These are phyloP conservation scores for Cercospora canescens DNA, from an alignment of 2,329 filamentous ascomycete species.

Conservation along the genomic window DNA sequence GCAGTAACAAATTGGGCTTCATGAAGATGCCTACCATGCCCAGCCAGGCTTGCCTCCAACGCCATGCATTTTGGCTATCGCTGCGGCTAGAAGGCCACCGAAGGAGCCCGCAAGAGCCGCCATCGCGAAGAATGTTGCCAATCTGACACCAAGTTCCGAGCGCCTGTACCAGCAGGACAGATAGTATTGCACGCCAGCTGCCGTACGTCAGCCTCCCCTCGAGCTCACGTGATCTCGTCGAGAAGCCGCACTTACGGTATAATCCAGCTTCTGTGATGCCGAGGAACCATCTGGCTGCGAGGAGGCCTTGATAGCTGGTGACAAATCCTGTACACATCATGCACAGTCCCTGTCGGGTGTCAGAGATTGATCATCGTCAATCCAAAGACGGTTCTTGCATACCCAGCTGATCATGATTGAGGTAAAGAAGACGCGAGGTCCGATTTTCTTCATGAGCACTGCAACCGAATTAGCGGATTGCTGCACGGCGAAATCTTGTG, in stretches of 20 bases:
- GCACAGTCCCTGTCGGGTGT: conserved; percentile 41
- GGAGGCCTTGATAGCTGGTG: conserved; percentile 29
- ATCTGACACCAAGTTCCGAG: conserved; percentile 73
- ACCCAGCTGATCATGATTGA: conserved; percentile 72
- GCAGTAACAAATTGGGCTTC: not conserved
- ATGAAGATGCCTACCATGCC: conserved; percentile 30
- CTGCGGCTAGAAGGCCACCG: conserved; percentile 71
- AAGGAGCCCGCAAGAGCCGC: conserved; percentile 78
- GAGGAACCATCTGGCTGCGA: conserved; percentile 32
- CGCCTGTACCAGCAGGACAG: conserved; percentile 82
- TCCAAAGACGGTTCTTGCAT: not conserved
- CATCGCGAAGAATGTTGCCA: conserved; percentile 80
- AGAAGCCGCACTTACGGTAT: conserved; percentile 48
- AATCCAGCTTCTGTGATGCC: conserved; percentile 33
- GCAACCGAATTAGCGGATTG: not conserved
- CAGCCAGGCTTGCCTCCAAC: conserved; percentile 51
- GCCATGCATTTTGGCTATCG: conserved; percentile 69
- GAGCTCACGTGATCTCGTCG: no score
- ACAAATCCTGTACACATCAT: conserved; percentile 27
- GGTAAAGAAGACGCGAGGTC: conserved; percentile 72
- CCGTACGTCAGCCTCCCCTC: not conserved
- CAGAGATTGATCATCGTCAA: not conserved
- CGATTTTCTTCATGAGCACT: conserved; percentile 71
- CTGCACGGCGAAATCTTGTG: not conserved
- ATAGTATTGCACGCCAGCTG: conserved; percentile 72